Percentiles rank a stretch among this genome's conserved stretches.
Conservation (phyloP, 1,284 basidiomycete species). For the Phlebopus sp. region DNA sequence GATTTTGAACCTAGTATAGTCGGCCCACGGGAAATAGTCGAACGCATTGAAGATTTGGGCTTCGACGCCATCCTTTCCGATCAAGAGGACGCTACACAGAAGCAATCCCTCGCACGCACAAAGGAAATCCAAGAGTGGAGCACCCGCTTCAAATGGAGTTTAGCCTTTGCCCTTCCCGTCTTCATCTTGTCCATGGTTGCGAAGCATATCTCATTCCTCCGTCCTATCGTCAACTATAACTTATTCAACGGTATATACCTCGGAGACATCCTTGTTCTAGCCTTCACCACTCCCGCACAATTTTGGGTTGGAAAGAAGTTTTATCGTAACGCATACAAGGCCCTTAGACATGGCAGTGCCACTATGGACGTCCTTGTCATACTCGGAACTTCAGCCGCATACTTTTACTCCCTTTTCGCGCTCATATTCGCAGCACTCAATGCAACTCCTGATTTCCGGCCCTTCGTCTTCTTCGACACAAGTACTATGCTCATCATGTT, state of each 20-base stretch:
- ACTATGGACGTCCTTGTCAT: constrained; percentile 98
- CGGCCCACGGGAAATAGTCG: constrained; percentile 82
- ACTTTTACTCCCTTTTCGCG: constrained; percentile 80
- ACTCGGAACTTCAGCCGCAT: constrained; percentile 92
- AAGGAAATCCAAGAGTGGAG: constrained; percentile 94
- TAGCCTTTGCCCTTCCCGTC: constrained; percentile 86
- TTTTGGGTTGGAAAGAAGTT: constrained; percentile 90
- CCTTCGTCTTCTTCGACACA: constrained; percentile 96
- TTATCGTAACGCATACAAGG: constrained; percentile 88
- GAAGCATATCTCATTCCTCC: constrained; percentile 66
- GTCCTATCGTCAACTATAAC: constrained; percentile 44
- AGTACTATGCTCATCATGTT: constrained; percentile 99
- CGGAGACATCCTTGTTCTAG: constrained; percentile 78
- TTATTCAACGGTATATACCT: constrained; percentile 73
- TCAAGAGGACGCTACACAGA: constrained; percentile 81
- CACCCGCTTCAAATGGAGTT: constrained; percentile 72
- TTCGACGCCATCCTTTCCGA: constrained; percentile 89
- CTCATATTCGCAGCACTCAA: constrained; percentile 72
- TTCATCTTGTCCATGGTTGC: constrained; percentile 91
- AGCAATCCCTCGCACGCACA: constrained; percentile 86
- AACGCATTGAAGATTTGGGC: constrained; percentile 84
- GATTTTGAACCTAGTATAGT: constrained; percentile 75
- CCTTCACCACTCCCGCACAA: constrained; percentile 91
- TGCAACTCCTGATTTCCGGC: constrained; percentile 64
- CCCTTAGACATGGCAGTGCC: constrained; percentile 83